Evolutionary conservation across 495 filamentous ascomycete species (phyloP).

Genomic region (Talaromyces proteolyticus): DNA sequence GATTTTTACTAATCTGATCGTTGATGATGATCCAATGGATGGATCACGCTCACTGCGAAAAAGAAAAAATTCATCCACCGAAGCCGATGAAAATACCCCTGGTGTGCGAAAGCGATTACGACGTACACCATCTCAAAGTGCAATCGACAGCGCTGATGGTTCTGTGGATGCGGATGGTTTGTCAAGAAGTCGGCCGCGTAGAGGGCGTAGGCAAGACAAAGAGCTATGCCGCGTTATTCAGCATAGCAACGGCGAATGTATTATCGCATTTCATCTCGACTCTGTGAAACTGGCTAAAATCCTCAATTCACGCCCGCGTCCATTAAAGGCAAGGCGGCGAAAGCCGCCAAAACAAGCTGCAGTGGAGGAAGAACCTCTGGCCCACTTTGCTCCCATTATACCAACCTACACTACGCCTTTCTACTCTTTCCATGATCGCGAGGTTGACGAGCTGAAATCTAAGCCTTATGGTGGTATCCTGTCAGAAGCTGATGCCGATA

Average conservation of each 20-base stretch:
- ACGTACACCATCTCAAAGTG: constrained; percentile 22
- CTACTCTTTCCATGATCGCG: constrained; percentile 79
- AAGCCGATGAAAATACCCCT: constrained; percentile 44
- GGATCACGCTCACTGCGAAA: constrained; percentile 83
- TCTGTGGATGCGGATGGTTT: constrained; percentile 11
- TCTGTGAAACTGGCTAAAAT: constrained; percentile 54
- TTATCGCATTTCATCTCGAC: constrained; percentile 56
- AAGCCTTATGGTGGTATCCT: constrained; percentile 97
- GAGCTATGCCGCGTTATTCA: constrained; percentile 30
- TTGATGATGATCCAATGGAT: constrained; percentile 77
- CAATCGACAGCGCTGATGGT: constrained; percentile 15
- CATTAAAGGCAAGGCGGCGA: constrained; percentile 24
- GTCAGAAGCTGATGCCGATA: constrained; percentile 84
- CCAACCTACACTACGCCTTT: constrained; percentile 65
- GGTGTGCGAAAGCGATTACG: constrained; percentile 41
- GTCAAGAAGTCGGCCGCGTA: constrained; percentile 29
- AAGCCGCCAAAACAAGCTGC: constrained; percentile 30
- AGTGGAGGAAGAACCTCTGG: constrained; percentile 25
- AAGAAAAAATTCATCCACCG: constrained; percentile 61
- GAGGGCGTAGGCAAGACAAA: constrained; percentile 26
- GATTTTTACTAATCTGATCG: constrained; percentile 69
- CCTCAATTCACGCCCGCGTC: constrained; percentile 31
- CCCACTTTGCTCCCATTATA: constrained; percentile 41
- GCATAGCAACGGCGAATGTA: constrained; percentile 37
- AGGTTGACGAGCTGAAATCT: constrained; percentile 79